phyloP scores from a whole-genome alignment of 768 basidiomycete genomes.

The Collybiopsis confluens region DNA sequence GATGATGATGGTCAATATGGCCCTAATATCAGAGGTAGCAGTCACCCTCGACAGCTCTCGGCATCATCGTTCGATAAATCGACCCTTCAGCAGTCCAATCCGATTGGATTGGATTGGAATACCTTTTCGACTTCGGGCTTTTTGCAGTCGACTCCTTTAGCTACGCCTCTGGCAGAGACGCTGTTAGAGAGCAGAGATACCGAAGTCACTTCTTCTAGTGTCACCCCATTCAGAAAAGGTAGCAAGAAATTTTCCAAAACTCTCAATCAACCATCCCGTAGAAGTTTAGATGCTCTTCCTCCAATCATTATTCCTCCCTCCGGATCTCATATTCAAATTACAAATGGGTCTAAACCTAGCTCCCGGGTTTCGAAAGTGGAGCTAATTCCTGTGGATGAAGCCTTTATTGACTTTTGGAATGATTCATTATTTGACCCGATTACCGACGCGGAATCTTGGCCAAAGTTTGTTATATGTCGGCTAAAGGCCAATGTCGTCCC shows the following conservation, averaged over 20 bases:
- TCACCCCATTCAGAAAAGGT: slow-evolving; percentile 10
- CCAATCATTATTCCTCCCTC: slow-evolving; percentile 6
- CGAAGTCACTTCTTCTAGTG: slow-evolving; percentile 47
- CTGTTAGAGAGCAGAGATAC: slow-evolving; percentile 52
- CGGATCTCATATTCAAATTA: not conserved
- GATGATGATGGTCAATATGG: not conserved
- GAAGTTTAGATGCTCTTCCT: slow-evolving; percentile 1
- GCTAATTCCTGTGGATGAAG: slow-evolving; percentile 67
- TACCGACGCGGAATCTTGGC: slow-evolving; percentile 47
- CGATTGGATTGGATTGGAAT: slow-evolving; percentile 51
- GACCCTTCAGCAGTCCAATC: not conserved
- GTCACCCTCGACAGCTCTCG: not conserved
- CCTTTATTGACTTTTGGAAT: slow-evolving; percentile 80
- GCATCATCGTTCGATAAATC: not conserved
- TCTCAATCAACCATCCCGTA: slow-evolving; percentile 10
- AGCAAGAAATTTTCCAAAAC: slow-evolving; percentile 2
- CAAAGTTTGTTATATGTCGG: slow-evolving; percentile 66
- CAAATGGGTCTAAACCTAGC: slow-evolving; percentile 20
- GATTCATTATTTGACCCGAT: slow-evolving; percentile 72
- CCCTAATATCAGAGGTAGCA: slow-evolving; percentile 11
- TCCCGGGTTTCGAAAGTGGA: slow-evolving; percentile 41
- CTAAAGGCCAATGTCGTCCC: slow-evolving; percentile 41
- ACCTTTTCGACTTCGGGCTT: slow-evolving; percentile 69
- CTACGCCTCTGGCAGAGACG: slow-evolving; percentile 48
- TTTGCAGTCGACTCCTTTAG: slow-evolving; percentile 33